A percentile compares a stretch with the other conserved stretches of the same genome.
These are phyloP conservation scores for Leccinum disarticulatum DNA, from an alignment of 768 basidiomycete genomes.

Conservation along the genomic window DNA sequence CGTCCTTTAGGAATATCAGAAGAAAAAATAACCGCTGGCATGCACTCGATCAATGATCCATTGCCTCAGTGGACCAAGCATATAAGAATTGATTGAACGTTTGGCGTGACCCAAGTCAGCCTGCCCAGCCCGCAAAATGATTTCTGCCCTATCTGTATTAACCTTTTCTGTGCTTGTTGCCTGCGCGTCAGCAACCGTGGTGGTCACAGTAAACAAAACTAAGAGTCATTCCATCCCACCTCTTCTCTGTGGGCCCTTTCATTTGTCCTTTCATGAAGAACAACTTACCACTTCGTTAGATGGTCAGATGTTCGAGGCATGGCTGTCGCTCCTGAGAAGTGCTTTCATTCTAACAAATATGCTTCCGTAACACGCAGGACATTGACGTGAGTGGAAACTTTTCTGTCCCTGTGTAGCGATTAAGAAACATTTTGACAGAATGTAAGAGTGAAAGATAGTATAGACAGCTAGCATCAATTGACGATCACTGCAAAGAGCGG, in stretches of 20 bases:
- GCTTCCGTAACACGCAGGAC: conserved; percentile 38
- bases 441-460: conserved; percentile 24
- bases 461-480: conserved; percentile 6
- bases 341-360: background rate
- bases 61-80: background rate
- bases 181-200: conserved; percentile 17
- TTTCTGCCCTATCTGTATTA: background rate
- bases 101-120: background rate
- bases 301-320: conserved; percentile 60
- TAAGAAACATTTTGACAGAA: conserved; percentile 24
- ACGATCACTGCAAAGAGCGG: conserved; percentile 44
- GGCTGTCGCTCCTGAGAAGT: conserved; percentile 1
- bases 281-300: conserved; percentile 28
- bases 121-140: background rate
- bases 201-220: conserved; percentile 43
- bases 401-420: background rate
- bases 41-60: background rate
- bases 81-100: background rate
- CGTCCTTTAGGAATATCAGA: background rate
- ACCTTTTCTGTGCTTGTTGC: conserved; percentile 1
- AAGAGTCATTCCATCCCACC: conserved; percentile 53
- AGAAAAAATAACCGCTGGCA: background rate
- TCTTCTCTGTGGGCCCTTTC: conserved; percentile 44
- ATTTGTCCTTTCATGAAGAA: background rate
- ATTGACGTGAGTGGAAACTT: conserved; percentile 46